A percentile compares a stretch with the other conserved stretches of the same genome.
These are phyloP conservation scores for Xanthoceras sorbifolium DNA, from an alignment of 345 rosid species.

Conservation along the genomic window DNA sequence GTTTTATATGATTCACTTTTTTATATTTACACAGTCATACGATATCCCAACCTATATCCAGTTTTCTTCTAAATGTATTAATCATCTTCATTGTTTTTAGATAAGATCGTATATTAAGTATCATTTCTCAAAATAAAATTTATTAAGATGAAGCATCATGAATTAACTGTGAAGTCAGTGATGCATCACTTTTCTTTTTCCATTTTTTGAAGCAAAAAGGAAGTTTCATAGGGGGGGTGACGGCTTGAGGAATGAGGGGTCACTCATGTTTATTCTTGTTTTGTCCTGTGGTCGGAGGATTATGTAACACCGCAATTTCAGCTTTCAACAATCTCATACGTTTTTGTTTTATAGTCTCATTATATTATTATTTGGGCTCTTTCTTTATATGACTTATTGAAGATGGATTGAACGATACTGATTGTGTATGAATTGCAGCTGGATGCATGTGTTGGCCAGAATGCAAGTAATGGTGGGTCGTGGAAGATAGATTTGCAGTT, in stretches of 20 bases:
- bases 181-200: not conserved
- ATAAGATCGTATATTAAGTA: too few relatives aligned
- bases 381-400: not conserved
- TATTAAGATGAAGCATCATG: too few relatives aligned
- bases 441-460: not conserved
- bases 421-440: constrained; percentile 8
- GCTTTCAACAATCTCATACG: not conserved
- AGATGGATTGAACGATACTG: not conserved
- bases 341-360: not conserved
- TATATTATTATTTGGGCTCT: not conserved
- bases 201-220: not conserved
- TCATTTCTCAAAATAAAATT: too few relatives aligned
- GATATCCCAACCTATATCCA: not conserved
- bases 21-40: too few relatives aligned
- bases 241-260: not conserved
- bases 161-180: not conserved
- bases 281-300: not conserved
- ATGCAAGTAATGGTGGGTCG: constrained; percentile 6
- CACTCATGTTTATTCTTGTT: not conserved
- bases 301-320: not conserved
- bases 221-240: not conserved
- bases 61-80: not conserved
- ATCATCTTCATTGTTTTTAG: not conserved
- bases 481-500: constrained; percentile 5
- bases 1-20: not conserved